Base-by-base conservation (phyloP, 75 land plant genomes). In the Selaginella moellendorffii region DNA sequence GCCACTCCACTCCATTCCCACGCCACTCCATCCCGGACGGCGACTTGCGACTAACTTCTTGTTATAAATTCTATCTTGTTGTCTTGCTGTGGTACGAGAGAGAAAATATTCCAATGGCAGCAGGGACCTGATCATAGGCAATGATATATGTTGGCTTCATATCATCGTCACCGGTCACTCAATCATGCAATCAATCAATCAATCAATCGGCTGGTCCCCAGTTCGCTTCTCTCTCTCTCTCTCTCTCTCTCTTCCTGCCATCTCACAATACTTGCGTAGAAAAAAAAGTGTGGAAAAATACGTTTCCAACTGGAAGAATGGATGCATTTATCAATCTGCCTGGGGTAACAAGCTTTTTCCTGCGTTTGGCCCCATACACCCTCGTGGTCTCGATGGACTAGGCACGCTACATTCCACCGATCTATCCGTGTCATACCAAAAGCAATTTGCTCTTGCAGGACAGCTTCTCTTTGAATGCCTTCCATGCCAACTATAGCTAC, bases 1-100 rank as follows among this genome's bases (percentile, higher is more conserved):
- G n/a, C n/a, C n/a, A n/a, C n/a, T n/a, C n/a, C n/a, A n/a, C n/a
- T n/a, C n/a, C n/a, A n/a, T n/a, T n/a, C n/a, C n/a, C n/a, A n/a
- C n/a, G n/a, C n/a, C n/a, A n/a, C n/a, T n/a, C n/a, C n/a, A n/a
- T n/a, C n/a, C n/a, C n/a, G 46, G 46, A 36, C 14, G 46, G 5
- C 46, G 46, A 36, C 46, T 5, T 36, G 46, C 14, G 5, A 36
- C 46, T 36, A 36, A 36, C 46, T 36, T 36, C 10, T 36, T 36
- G 46, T 36, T 36, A 36, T 36, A 36, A 36, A 36, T 36, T 36
- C 46, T 36, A 36, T 36, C 46, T 36, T 36, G 46, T 36, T 36
- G 46, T 36, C 46, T 36, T 36, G 46, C 46, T 5, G 5, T 36
- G 5, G 46, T 36, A 36, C 46, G 46, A 5, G 46, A 5, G 14